Evolutionary conservation across 176 grass and related monocot genomes (phyloP).

Genomic region (Puya raimondii): DNA sequence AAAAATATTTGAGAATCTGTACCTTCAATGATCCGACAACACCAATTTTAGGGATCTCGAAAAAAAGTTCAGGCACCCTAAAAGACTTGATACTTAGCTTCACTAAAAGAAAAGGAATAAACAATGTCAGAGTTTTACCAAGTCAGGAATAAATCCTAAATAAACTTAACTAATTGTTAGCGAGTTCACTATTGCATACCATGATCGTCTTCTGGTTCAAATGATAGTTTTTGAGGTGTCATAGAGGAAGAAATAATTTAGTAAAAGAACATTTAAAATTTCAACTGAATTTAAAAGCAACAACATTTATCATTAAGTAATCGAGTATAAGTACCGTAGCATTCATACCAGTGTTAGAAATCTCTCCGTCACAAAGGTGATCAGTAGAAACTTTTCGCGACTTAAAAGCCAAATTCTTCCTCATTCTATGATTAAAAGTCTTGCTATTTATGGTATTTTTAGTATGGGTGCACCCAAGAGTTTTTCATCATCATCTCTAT

Average conservation of each 20-base stretch:
- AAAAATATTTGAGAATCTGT: neutral
- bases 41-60: conserved; percentile 85
- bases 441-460: conserved; percentile 38
- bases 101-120: conserved; percentile 30
- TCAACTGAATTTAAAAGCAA: conserved; percentile 29
- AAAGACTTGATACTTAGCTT: too few relatives aligned
- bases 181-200: conserved; percentile 18
- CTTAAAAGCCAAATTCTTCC: too few relatives aligned
- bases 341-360: conserved; percentile 49
- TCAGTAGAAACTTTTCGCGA: conserved; percentile 41
- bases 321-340: neutral
- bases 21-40: conserved; percentile 90
- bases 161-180: neutral
- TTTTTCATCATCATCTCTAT: conserved; percentile 82
- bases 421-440: conserved; percentile 50
- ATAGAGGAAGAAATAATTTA: conserved; percentile 16
- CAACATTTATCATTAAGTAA: neutral
- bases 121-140: neutral
- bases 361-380: conserved; percentile 36
- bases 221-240: conserved; percentile 35
- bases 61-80: conserved; percentile 94
- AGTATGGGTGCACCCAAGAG: conserved; percentile 64
- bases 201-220: conserved; percentile 42
- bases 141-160: neutral
- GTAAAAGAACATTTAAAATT: neutral